A percentile compares a stretch with the other conserved stretches of the same genome.
Evolutionary conservation across 2,329 filamentous ascomycete species (phyloP).

Genomic region (Coleophoma crateriformis): DNA sequence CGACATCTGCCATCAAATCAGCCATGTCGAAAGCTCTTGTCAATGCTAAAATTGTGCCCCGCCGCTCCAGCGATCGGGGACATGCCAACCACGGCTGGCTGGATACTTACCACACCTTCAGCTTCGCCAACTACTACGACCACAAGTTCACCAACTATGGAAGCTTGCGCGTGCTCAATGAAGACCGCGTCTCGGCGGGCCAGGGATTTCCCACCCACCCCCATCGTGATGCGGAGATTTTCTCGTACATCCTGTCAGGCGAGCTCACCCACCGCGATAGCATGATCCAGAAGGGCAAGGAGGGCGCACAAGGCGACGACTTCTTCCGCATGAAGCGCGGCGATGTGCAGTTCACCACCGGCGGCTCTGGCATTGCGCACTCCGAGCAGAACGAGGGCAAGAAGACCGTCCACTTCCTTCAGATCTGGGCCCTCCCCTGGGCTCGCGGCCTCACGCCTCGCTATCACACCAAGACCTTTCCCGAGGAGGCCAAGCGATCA

Average conservation of each 20-base stretch:
- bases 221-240: slow-evolving; percentile 86
- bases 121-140: slow-evolving; percentile 61
- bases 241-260: slow-evolving; percentile 79
- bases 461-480: slow-evolving; percentile 71
- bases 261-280: slow-evolving; percentile 85
- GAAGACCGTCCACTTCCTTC: slow-evolving; percentile 73
- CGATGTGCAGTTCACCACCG: slow-evolving; percentile 86
- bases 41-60: slow-evolving; percentile 68
- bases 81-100: slow-evolving; percentile 84
- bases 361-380: slow-evolving; percentile 77
- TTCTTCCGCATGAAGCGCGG: slow-evolving; percentile 70
- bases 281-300: slow-evolving; percentile 67
- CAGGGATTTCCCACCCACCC: slow-evolving; percentile 80
- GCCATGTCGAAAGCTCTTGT: slow-evolving; percentile 58
- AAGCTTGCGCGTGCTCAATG: slow-evolving; percentile 77
- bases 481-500: slow-evolving; percentile 66
- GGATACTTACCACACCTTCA: slow-evolving; percentile 82
- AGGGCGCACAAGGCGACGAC: slow-evolving; percentile 48
- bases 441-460: slow-evolving; percentile 63
- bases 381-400: slow-evolving; percentile 76
- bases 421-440: slow-evolving; percentile 85
- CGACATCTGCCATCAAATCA: slow-evolving; percentile 26
- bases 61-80: slow-evolving; percentile 66
- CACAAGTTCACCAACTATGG: slow-evolving; percentile 66
- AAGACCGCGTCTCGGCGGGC: slow-evolving; percentile 72